Evolutionary conservation across 148 eudicot species (phyloP), one percentile per base, ranked within the genome.

Genomic region (Vaccinium darrowii): DNA sequence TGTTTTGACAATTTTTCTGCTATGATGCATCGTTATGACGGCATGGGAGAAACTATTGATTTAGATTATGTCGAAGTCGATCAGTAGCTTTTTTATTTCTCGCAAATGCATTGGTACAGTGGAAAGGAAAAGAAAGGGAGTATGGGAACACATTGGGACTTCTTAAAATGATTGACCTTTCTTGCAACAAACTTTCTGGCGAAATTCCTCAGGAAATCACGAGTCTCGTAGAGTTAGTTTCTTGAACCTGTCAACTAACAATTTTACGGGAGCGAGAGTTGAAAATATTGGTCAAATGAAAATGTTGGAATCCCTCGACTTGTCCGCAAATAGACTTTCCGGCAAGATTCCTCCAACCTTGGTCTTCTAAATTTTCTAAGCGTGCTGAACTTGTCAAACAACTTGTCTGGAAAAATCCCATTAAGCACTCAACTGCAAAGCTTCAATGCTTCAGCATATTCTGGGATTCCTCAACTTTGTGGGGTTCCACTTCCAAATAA

Each of bases 321-420:
- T 89, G 79, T 86, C 88, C 15, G 12, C 60, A 23, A 88, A 88
- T 65, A 69, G 27, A 50, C 87, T 88, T 27, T 8, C 36, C 5
- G 88, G 90, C 8, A 75, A 82, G 67, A 81, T 88, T 82, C 88
- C 90, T 21, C 4, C 79, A 76, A 52, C 87, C 76, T 4, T 88
- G 19, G 75, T 49, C 12, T 6, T 52, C 51, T 86, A 23, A 83
- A 56, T 65, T 75, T 63, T n/a, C 86, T 88, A 21, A 51, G 81
- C 27, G 69, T 21, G 56, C 21, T 88, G 76, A 72, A 89, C 80
- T 78, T 88, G 83, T 88, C 90, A 5, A 88, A 88, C 56, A 49
- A 84, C 12, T 79, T 88, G 57, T 76, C 78, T 0, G 90, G 90
- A 33, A 82, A 67, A 80, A 89, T 86, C 19, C 90, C 90, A 30